phyloP scores from a whole-genome alignment of 2,329 filamentous ascomycete genomes.

The Colletotrichum gigasporum region DNA sequence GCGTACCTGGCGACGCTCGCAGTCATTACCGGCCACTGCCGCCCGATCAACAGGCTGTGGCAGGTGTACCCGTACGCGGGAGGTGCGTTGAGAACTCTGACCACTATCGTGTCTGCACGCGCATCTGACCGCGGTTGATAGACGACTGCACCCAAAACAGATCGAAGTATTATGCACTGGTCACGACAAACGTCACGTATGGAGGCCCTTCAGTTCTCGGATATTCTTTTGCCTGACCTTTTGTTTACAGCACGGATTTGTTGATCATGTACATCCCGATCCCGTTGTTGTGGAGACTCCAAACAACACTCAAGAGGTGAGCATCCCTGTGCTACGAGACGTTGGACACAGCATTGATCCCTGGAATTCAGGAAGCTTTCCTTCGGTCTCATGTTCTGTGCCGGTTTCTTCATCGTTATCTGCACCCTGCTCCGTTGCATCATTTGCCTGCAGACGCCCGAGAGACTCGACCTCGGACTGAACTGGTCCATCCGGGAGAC shows the following conservation, averaged over 20 bases:
- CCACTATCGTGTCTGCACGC: neutral
- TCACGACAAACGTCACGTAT: constrained; percentile 20
- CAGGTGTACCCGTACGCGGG: constrained; percentile 23
- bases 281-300: constrained; percentile 20
- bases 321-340: fast-evolving
- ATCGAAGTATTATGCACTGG: constrained; percentile 25
- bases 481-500: constrained; percentile 34
- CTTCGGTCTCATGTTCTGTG: constrained; percentile 31
- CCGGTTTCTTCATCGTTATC: constrained; percentile 33
- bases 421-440: constrained; percentile 31
- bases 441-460: constrained; percentile 19
- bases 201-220: neutral
- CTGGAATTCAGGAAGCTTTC: constrained; percentile 15
- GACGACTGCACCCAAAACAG: constrained; percentile 26
- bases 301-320: constrained; percentile 19
- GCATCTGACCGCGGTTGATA: no score
- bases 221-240: neutral
- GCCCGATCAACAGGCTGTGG: constrained; percentile 17
- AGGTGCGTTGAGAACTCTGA: neutral
- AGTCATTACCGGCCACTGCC: constrained; percentile 19
- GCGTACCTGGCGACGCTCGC: constrained; percentile 20
- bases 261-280: constrained; percentile 29
- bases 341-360: neutral
- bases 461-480: constrained; percentile 19
- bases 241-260: neutral